Conservation (phyloP, 1,139 yeast species). For the Saccharomycopsis hybrid region DNA sequence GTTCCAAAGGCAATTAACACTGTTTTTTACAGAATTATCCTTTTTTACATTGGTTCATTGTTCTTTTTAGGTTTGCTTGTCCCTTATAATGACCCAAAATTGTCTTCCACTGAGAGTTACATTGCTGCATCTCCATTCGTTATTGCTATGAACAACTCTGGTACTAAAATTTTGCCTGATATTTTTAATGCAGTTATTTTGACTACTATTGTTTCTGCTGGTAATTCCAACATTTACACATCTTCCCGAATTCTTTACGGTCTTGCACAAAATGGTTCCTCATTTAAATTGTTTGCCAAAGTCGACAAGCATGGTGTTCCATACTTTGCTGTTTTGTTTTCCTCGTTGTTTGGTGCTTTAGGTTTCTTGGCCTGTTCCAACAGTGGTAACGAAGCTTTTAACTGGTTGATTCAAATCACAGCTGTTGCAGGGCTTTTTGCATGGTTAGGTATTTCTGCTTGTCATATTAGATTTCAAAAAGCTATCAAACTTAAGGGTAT, state of each 20-base stretch:
- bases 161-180: constrained; percentile 61
- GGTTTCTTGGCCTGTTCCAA: constrained; percentile 63
- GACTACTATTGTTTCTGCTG: constrained; percentile 67
- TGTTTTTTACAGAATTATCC: constrained; percentile 71
- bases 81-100: constrained; percentile 64
- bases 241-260: constrained; percentile 71
- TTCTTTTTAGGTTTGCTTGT: constrained; percentile 79
- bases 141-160: constrained; percentile 58
- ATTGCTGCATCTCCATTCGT: constrained; percentile 74
- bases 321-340: constrained; percentile 47
- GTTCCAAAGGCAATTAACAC: constrained; percentile 82
- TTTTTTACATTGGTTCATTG: constrained; percentile 74
- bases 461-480: constrained; percentile 63
- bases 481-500: constrained; percentile 55
- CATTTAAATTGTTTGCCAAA: constrained; percentile 48
- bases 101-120: constrained; percentile 37
- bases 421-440: constrained; percentile 72
- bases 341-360: constrained; percentile 56
- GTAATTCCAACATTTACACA: constrained; percentile 73
- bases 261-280: constrained; percentile 53
- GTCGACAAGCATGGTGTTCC: constrained; percentile 67
- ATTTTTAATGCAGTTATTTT: constrained; percentile 73
- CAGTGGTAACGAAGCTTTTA: constrained; percentile 63
- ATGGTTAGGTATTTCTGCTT: constrained; percentile 62
- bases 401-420: constrained; percentile 77